Conservation (phyloP, 768 basidiomycete species). For the Leccinum barrowsii region DNA sequence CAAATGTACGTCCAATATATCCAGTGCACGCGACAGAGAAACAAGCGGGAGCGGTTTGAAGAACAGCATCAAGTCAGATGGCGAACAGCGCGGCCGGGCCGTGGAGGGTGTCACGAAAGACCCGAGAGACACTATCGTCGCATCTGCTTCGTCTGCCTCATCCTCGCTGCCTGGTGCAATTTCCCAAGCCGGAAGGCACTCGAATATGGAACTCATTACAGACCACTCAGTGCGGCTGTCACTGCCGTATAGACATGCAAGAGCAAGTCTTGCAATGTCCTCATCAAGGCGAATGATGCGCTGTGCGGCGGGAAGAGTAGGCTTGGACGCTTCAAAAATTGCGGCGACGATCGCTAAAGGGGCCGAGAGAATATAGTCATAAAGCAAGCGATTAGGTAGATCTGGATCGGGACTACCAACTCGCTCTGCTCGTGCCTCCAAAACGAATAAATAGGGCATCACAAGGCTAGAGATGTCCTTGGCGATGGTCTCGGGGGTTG, state of each 20-base stretch:
- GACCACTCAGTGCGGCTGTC: conserved; percentile 69
- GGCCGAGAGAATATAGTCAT: conserved; percentile 68
- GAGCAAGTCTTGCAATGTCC: conserved; percentile 80
- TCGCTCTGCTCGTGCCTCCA: conserved; percentile 86
- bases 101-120: conserved; percentile 76
- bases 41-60: conserved; percentile 74
- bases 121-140: conserved; percentile 77
- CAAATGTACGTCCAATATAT: conserved; percentile 90
- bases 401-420: conserved; percentile 63
- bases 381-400: conserved; percentile 61
- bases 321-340: conserved; percentile 89
- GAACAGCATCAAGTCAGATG: conserved; percentile 75
- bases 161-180: conserved; percentile 50
- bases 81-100: conserved; percentile 47
- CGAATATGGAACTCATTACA: conserved; percentile 89
- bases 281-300: conserved; percentile 79
- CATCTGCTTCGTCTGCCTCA: conserved; percentile 74
- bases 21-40: conserved; percentile 78
- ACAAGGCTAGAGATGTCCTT: conserved; percentile 73
- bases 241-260: conserved; percentile 86
- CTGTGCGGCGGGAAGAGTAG: conserved; percentile 66
- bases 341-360: conserved; percentile 66
- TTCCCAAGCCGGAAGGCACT: conserved; percentile 93
- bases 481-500: conserved; percentile 62
- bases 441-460: conserved; percentile 88